Base-by-base conservation (phyloP, 1,139 yeast species). In the Hyphopichia khmerensis region DNA sequence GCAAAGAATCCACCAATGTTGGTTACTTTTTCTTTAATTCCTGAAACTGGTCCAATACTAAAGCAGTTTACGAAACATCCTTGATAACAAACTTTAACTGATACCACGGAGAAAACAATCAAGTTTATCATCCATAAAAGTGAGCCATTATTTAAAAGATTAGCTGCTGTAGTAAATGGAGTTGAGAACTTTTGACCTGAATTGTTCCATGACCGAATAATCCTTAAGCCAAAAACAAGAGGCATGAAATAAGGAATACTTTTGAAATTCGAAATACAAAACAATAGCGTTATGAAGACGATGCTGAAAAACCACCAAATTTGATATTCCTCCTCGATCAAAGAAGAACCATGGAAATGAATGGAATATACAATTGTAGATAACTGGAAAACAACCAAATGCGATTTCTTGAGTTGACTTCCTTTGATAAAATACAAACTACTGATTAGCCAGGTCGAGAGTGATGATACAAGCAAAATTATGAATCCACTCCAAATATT, bases 271-370 rank as follows among this genome's bases (percentile, higher is more conserved):
- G 26, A 36, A 39, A 47, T 45, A 33, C 40, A 42, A 27, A 50
- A 49, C 35, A 48, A 58, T 33, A 41, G 59, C 19, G 35, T 42
- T 18, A 43, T 46, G 14, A 50, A 57, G 15, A 72, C 40, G 0
- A 80, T 64, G 0, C 79, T 66, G 15, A 82, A 69, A 76, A 93
- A 85, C 87, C 96, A 93, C 99, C 99, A 93, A 14, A 90, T 65
- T 58, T 90, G 97, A 57, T 93, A 96, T 56, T 93, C 99, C 60
- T 93, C 99, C 55, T 93, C 99, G n/a, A 93, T 87, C 48, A 90
- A 72, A 21, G 96, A 88, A 32, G 96, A 87, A 0, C 96, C 97
- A 68, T 89, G 88, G 60, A 86, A 84, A 38, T 84, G 80, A 1
- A 72, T 48, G 0, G 85, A 72, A 54, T 82, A 83, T 0, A 71